Conservation (phyloP, 2,329 filamentous ascomycete genomes). For the Septoria petroselini region DNA sequence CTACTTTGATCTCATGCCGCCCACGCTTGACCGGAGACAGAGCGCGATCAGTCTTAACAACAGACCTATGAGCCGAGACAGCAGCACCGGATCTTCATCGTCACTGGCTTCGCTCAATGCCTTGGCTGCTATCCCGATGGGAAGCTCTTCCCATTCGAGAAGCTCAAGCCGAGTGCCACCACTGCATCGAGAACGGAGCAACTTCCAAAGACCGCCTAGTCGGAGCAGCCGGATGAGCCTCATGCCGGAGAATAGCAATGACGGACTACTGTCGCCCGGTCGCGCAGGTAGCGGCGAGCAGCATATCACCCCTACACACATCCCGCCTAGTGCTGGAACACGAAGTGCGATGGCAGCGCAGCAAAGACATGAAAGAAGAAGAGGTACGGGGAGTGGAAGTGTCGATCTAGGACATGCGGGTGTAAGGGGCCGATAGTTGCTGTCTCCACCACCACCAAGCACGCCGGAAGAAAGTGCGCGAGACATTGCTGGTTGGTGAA, state of each 20-base stretch:
- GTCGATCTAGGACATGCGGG: slow-evolving; percentile 6
- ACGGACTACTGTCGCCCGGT: slow-evolving; percentile 12
- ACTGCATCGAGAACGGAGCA: slow-evolving; percentile 13
- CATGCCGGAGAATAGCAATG: slow-evolving; percentile 14
- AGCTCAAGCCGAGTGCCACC: slow-evolving; percentile 22
- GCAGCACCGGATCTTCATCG: slow-evolving; percentile 23
- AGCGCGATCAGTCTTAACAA: slow-evolving; percentile 14
- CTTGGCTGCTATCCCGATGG: slow-evolving; percentile 7
- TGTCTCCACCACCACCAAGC: slow-evolving; percentile 6
- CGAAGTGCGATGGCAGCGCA: slow-evolving; percentile 15
- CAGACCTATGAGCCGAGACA: slow-evolving; percentile 28
- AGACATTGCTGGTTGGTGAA: background rate
- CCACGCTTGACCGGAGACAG: slow-evolving; percentile 15
- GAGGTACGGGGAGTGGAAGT: slow-evolving; percentile 11
- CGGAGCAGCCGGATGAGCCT: slow-evolving; percentile 20
- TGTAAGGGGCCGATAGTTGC: slow-evolving; percentile 9
- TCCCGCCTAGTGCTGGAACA: slow-evolving; percentile 20
- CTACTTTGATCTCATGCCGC: slow-evolving; percentile 27
- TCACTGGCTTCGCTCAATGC: slow-evolving; percentile 20
- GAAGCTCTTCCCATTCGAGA: slow-evolving; percentile 14
- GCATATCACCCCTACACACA: slow-evolving; percentile 24
- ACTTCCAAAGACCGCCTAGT: slow-evolving; percentile 21
- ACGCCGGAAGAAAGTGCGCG: slow-evolving; percentile 3
- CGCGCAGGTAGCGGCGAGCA: slow-evolving; percentile 3
- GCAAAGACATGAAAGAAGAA: slow-evolving; percentile 12